Conservation (phyloP, 192 early-diverging fungal species). For the Coemansia sp. region DNA sequence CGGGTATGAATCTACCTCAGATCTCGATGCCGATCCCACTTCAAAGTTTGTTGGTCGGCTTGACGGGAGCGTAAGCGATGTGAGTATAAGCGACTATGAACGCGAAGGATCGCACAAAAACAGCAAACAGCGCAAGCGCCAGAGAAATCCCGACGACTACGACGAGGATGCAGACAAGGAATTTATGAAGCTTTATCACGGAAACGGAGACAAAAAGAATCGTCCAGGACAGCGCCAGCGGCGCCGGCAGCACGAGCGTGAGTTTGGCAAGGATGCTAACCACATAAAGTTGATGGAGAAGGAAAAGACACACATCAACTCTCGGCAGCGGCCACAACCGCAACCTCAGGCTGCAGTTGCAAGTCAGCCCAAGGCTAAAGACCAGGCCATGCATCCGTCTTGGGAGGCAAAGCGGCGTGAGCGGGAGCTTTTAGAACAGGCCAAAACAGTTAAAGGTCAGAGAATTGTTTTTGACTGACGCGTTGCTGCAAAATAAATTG, state of each 20-base stretch:
- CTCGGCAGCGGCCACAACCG: constrained; percentile 30
- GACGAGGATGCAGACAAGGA: constrained; percentile 43
- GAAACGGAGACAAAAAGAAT: constrained; percentile 47
- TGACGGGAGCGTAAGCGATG: constrained; percentile 17
- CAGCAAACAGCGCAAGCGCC: constrained; percentile 21
- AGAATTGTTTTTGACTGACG: constrained; percentile 52
- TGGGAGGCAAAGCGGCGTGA: constrained; percentile 54
- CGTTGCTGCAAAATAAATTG: background rate
- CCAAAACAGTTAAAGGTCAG: constrained; percentile 55
- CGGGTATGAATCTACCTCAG: constrained; percentile 23
- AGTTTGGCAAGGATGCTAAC: constrained; percentile 61
- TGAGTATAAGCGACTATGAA: constrained; percentile 4
- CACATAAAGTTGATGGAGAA: constrained; percentile 56
- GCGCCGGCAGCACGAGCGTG: constrained; percentile 48
- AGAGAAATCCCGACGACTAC: constrained; percentile 20
- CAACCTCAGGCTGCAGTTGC: constrained; percentile 24
- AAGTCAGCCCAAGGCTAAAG: background rate
- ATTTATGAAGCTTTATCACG: constrained; percentile 58
- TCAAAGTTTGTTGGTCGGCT: constrained; percentile 37
- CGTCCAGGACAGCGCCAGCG: constrained; percentile 60
- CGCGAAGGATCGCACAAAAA: constrained; percentile 15
- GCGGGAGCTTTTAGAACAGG: constrained; percentile 44
- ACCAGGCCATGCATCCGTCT: constrained; percentile 34
- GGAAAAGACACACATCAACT: constrained; percentile 21
- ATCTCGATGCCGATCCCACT: constrained; percentile 11